A percentile compares a stretch with the other conserved stretches of the same genome.
Evolutionary conservation across 306 rosid species (phyloP).

Genomic region (Quercus cerris): DNA sequence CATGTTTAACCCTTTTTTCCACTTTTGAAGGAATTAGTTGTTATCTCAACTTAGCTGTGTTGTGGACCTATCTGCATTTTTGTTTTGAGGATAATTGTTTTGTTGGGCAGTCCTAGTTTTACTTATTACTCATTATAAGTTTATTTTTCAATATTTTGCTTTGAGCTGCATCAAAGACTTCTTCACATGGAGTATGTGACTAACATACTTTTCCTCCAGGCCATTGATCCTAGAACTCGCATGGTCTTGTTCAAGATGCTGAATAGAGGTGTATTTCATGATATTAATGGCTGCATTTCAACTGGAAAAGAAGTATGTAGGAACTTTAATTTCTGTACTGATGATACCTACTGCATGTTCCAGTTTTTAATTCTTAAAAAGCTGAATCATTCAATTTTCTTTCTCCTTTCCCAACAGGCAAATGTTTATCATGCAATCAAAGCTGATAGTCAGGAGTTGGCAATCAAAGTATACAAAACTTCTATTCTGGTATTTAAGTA

Average conservation of each 20-base stretch:
- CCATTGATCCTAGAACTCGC: conserved; percentile 95
- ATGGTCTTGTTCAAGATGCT: conserved; percentile 88
- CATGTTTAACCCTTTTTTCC: not conserved
- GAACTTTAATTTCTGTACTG: conserved; percentile 1
- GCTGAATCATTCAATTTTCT: not conserved
- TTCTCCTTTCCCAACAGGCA: conserved; percentile 51
- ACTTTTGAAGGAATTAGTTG: not conserved
- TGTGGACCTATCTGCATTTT: not conserved
- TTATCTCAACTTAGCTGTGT: not conserved
- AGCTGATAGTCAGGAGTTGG: conserved; percentile 74
- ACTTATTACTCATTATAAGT: not conserved
- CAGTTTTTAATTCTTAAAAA: not conserved
- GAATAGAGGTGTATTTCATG: conserved; percentile 76
- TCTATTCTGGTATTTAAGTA: conserved; percentile 84
- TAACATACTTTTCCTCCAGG: conserved; percentile 44
- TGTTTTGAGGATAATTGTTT: not conserved
- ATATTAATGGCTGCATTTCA: conserved; percentile 92
- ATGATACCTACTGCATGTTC: not conserved
- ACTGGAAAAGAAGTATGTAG: conserved; percentile 87
- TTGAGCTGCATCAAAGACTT: not conserved
- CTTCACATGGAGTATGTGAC: not conserved
- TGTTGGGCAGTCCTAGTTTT: not conserved
- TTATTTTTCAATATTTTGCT: not conserved
- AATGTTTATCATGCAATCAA: conserved; percentile 96
- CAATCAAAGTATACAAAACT: conserved; percentile 87